Base-by-base conservation (phyloP, 257 asterid genomes). In the Thymus quinquecostatus region DNA sequence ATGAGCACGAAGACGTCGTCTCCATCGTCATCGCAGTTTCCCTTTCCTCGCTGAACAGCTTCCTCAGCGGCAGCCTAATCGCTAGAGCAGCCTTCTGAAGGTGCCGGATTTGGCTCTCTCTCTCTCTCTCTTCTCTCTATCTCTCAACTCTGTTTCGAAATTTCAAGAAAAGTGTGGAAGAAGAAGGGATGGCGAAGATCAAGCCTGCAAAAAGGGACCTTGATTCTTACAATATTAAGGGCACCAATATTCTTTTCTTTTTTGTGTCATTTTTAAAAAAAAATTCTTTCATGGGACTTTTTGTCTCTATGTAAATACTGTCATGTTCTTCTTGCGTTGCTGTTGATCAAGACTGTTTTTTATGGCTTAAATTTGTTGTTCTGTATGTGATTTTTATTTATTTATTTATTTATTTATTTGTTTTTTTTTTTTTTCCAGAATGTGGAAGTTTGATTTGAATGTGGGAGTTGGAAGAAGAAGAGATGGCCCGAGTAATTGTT, bases 181-280 rank as follows among this genome's bases (percentile, higher is more conserved):
- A 14, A 29, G 38, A 29, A 45, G 72, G 57, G 45, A 94, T 94
- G 97, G 97, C 97, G 68, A 94, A 94, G 92, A 94, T 97, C 65
- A 94, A 92, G 81, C 97, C 97, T 28, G 99, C 97, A 34, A 89
- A 86, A 76, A 89, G 88, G 79, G 97, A 91, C 88, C 81, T 94
- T n/a, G 93, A 94, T 81, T 82, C 90, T 29, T 94, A 91, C 89
- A 75, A 86, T 50, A 86, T 94, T 68, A 86, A 85, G 78, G 97
- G 97, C 73, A 94, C 99, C 86, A 86, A 69, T 55, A 49, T 53
- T n/a, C 38, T 64, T 49, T 65, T 33, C 56, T 13, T 30, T 45
- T 60, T 54, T 60, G 60, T 62, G 5, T 2, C 44, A 1, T 4
- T 47, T 28, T 12, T 21, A 21, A 21, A 21, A 21, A 21, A 21